These are phyloP conservation scores for Mortierella sp. DNA, from an alignment of 371 early-diverging fungal genomes.

Conservation along the genomic window DNA sequence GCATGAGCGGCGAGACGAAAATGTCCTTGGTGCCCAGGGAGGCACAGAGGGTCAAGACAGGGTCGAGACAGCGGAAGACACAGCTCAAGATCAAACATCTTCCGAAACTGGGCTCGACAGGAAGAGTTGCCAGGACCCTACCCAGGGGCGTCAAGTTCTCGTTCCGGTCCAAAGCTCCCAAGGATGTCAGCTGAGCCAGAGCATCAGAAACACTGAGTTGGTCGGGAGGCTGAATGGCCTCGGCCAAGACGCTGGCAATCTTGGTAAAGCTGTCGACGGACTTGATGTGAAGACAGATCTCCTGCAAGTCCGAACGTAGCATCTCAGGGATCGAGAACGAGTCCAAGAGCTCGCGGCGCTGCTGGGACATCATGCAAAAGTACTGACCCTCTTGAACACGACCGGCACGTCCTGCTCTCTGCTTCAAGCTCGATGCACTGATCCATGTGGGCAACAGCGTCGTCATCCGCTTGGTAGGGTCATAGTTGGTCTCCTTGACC, in stretches of 20 bases:
- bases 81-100: slow-evolving; percentile 73
- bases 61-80: slow-evolving; percentile 72
- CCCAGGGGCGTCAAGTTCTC: slow-evolving; percentile 75
- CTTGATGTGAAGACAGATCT: slow-evolving; percentile 77
- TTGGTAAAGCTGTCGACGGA: slow-evolving; percentile 60
- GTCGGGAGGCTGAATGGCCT: slow-evolving; percentile 74
- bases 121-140: slow-evolving; percentile 73
- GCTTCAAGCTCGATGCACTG: slow-evolving; percentile 79
- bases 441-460: slow-evolving; percentile 71
- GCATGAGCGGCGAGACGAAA: slow-evolving; percentile 48
- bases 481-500: slow-evolving; percentile 69
- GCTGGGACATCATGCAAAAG: slow-evolving; percentile 68
- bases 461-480: slow-evolving; percentile 68
- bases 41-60: slow-evolving; percentile 64
- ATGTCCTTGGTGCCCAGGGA: slow-evolving; percentile 43
- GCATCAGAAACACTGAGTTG: slow-evolving; percentile 62
- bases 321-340: slow-evolving; percentile 74
- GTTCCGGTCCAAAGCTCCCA: slow-evolving; percentile 66
- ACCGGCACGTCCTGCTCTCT: slow-evolving; percentile 90
- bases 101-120: slow-evolving; percentile 79
- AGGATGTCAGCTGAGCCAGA: slow-evolving; percentile 58
- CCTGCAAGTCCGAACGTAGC: slow-evolving; percentile 75
- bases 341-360: slow-evolving; percentile 59
- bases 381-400: slow-evolving; percentile 76
- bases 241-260: slow-evolving; percentile 61